These are phyloP conservation scores for Barbarea vulgaris DNA, from an alignment of 345 rosid genomes.

Conservation along the genomic window DNA sequence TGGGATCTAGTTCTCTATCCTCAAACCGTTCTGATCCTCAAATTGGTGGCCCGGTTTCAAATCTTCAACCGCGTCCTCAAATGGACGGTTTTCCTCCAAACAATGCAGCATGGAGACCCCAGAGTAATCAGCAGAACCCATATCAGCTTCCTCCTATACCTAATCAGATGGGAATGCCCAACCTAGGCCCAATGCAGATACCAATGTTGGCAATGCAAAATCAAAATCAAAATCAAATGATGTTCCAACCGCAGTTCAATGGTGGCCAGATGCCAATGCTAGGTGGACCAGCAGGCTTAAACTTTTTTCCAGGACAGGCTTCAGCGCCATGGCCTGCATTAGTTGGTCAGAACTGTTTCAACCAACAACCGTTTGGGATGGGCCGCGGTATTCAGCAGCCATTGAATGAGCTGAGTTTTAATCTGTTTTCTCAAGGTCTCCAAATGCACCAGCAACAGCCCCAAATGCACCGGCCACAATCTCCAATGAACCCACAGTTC, in stretches of 20 bases:
- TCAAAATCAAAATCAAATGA: conserved; percentile 48
- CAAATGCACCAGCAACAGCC: conserved; percentile 27
- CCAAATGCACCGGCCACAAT: conserved; percentile 29
- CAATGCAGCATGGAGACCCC: conserved; percentile 53
- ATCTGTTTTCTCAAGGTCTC: conserved; percentile 36
- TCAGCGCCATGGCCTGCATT: conserved; percentile 55
- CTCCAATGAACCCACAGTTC: conserved; percentile 14
- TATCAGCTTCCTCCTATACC: conserved; percentile 41
- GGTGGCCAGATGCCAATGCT: conserved; percentile 50
- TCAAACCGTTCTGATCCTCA: conserved; percentile 36
- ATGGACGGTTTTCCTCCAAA: conserved; percentile 47
- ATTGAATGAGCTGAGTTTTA: conserved; percentile 27
- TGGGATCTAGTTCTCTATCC: conserved; percentile 34
- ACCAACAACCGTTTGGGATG: conserved; percentile 48
- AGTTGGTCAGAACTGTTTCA: conserved; percentile 55
- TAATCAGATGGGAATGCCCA: conserved; percentile 43
- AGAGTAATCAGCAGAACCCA: conserved; percentile 50
- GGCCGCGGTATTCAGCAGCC: conserved; percentile 40
- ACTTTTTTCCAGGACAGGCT: conserved; percentile 46
- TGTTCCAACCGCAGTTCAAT: conserved; percentile 58
- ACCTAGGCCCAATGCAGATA: conserved; percentile 37
- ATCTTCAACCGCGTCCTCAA: conserved; percentile 45
- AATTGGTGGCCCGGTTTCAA: conserved; percentile 43
- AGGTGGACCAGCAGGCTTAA: conserved; percentile 51
- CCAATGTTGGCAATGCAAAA: conserved; percentile 39